Percentiles rank a stretch among this genome's conserved stretches.
These are phyloP conservation scores for Nematodospora anomalae DNA, from an alignment of 1,139 yeast genomes.

Conservation along the genomic window DNA sequence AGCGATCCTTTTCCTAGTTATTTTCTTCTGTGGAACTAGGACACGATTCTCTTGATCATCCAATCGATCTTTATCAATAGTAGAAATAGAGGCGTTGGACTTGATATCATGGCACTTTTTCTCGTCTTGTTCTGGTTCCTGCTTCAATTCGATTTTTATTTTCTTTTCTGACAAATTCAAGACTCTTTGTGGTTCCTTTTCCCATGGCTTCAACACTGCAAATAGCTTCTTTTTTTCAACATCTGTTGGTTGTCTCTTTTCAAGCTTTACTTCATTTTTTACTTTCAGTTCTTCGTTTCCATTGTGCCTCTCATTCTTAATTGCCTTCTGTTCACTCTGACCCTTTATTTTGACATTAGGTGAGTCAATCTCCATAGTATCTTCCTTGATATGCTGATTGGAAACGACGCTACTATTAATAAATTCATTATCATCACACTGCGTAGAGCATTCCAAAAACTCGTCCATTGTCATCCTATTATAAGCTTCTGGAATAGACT, in stretches of 20 bases:
- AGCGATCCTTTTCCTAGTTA: slow-evolving; percentile 9
- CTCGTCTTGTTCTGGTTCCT: background rate
- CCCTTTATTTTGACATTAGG: background rate
- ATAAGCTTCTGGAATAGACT: slow-evolving; percentile 1
- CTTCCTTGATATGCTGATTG: background rate
- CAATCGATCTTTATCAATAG: no score
- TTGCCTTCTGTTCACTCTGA: background rate
- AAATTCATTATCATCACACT: slow-evolving; percentile 3
- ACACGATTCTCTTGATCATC: slow-evolving; percentile 3
- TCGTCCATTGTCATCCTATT: slow-evolving; percentile 4
- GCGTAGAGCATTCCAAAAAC: slow-evolving; percentile 11
- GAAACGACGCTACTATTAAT: background rate
- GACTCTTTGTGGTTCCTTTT: background rate
- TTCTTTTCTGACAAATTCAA: background rate
- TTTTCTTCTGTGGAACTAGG: slow-evolving; percentile 1
- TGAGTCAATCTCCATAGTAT: background rate
- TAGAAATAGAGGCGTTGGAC: background rate
- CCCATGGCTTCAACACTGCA: background rate
- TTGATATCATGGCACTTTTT: background rate
- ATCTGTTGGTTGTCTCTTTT: background rate
- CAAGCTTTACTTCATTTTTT: background rate
- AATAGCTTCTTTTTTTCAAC: background rate
- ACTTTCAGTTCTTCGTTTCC: background rate
- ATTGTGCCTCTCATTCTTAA: background rate
- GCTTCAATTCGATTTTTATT: no score